These are phyloP conservation scores for Hypomontagnella monticulosa DNA, from an alignment of 495 filamentous ascomycete species.

Conservation along the genomic window DNA sequence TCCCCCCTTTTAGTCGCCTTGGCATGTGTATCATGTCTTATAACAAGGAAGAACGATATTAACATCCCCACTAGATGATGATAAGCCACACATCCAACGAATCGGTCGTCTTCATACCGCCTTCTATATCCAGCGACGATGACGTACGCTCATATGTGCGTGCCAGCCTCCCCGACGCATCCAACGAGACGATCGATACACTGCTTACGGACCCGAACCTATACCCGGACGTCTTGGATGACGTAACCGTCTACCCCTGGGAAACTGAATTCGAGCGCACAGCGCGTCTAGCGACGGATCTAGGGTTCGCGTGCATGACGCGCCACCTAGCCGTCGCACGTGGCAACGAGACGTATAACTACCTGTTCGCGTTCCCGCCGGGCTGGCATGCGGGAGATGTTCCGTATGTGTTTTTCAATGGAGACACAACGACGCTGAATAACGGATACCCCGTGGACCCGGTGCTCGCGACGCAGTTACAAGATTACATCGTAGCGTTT, in stretches of 20 bases:
- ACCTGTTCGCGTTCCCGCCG: slow-evolving; percentile 69
- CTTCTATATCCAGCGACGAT: slow-evolving; percentile 35
- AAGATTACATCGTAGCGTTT: slow-evolving; percentile 70
- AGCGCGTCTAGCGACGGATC: slow-evolving; percentile 49
- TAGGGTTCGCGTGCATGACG: slow-evolving; percentile 61
- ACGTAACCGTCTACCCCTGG: slow-evolving; percentile 54
- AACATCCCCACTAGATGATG: slow-evolving; percentile 16
- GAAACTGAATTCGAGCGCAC: slow-evolving; percentile 50
- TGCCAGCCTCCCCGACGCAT: slow-evolving; percentile 2
- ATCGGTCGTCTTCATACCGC: slow-evolving; percentile 43
- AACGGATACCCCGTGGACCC: slow-evolving; percentile 51
- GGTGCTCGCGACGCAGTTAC: slow-evolving; percentile 62
- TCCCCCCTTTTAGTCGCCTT: slow-evolving; percentile 36
- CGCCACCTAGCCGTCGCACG: slow-evolving; percentile 57
- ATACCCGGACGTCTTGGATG: slow-evolving; percentile 54
- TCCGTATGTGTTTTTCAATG: slow-evolving; percentile 66
- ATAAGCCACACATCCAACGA: slow-evolving; percentile 42
- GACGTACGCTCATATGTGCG: slow-evolving; percentile 49
- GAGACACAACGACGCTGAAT: slow-evolving; percentile 40
- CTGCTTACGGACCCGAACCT: slow-evolving; percentile 38
- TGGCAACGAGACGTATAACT: slow-evolving; percentile 64
- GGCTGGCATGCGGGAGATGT: slow-evolving; percentile 64
- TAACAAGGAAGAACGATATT: neutral
- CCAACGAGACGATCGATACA: slow-evolving; percentile 13
- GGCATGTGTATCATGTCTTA: too few relatives aligned